Base-by-base conservation (phyloP, 2,329 filamentous ascomycete genomes). In the Penicillium expansum region DNA sequence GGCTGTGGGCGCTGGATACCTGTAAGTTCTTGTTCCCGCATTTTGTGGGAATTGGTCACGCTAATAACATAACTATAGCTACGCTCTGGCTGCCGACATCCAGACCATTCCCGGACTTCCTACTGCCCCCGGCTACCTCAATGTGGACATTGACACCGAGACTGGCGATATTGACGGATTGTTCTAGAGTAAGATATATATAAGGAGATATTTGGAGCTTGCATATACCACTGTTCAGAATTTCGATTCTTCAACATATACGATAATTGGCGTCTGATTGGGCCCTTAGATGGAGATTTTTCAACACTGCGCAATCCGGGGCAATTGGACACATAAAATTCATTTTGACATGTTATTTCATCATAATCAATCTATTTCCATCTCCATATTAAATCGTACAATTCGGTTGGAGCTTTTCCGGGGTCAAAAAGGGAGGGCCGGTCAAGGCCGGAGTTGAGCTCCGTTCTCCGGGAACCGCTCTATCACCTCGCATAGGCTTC, bases 31-130 rank as follows among this genome's bases (percentile, higher is more conserved):
- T 33, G 38, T 45, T 30, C 9, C 24, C n/a, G 13, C 14, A 18
- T 43, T 50, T 58, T 49, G 64, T 70, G 76, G 82, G 71, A 81
- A 62, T 49, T 49, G 8, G 13, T 38, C 10, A 54, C 35, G 39
- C 62, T 64, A 57, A 59, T 63, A 57, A 59, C 38, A 20, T 37
- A 48, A 37, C 53, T 45, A 43, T 63, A 89, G 89, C 52, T 97
- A 96, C 68, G 94, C 94, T 7, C 83, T 97, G 60, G 94, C 94
- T 52, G 94, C 94, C 14, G 94, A 99, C 71, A 97, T 99, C 64
- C 94, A 97, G 81, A 99, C 94, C 1, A 99, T 99, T 62, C 94
- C 94, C 14, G 94, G 94, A 60, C 80, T 99, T 62, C 93, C 93
- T 10, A 97, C 94, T 9, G 93, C 93, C 20, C 94, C 93, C 9